Percentiles rank a stretch among this genome's conserved stretches.
These are phyloP conservation scores for Diaporthe vaccinii DNA, from an alignment of 2,329 filamentous ascomycete genomes.

Conservation along the genomic window DNA sequence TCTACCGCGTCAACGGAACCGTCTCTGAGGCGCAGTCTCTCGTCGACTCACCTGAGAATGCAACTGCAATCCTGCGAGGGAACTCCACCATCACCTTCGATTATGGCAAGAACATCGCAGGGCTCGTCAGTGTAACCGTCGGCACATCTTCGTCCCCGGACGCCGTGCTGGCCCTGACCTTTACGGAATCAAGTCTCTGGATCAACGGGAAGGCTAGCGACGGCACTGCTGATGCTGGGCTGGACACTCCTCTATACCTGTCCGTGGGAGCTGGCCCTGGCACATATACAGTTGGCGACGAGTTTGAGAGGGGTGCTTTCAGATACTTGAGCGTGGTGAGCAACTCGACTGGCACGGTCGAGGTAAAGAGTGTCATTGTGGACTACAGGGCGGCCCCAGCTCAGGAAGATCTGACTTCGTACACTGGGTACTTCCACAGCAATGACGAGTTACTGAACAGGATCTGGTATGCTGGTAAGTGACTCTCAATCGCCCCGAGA, in stretches of 20 bases:
- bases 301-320: slow-evolving; percentile 54
- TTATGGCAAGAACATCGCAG: slow-evolving; percentile 55
- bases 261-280: slow-evolving; percentile 35
- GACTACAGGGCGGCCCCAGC: slow-evolving; percentile 57
- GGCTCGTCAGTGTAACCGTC: slow-evolving; percentile 52
- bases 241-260: slow-evolving; percentile 37
- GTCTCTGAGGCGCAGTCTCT: slow-evolving; percentile 41
- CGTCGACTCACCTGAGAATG: slow-evolving; percentile 42
- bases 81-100: slow-evolving; percentile 54
- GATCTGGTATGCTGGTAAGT: slow-evolving; percentile 69
- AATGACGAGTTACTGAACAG: slow-evolving; percentile 64
- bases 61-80: slow-evolving; percentile 14
- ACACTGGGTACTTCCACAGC: slow-evolving; percentile 66
- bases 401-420: slow-evolving; percentile 60
- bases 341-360: slow-evolving; percentile 47
- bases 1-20: slow-evolving; percentile 42
- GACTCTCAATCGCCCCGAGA: slow-evolving; percentile 50
- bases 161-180: slow-evolving; percentile 54
- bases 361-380: slow-evolving; percentile 53
- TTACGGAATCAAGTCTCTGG: slow-evolving; percentile 59
- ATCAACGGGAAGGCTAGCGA: slow-evolving; percentile 61
- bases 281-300: slow-evolving; percentile 46
- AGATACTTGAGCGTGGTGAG: slow-evolving; percentile 54
- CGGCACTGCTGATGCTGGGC: slow-evolving; percentile 45
- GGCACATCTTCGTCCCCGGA: slow-evolving; percentile 43